Base-by-base conservation (phyloP, 148 eudicot species). In the Camellia granthamiana region DNA sequence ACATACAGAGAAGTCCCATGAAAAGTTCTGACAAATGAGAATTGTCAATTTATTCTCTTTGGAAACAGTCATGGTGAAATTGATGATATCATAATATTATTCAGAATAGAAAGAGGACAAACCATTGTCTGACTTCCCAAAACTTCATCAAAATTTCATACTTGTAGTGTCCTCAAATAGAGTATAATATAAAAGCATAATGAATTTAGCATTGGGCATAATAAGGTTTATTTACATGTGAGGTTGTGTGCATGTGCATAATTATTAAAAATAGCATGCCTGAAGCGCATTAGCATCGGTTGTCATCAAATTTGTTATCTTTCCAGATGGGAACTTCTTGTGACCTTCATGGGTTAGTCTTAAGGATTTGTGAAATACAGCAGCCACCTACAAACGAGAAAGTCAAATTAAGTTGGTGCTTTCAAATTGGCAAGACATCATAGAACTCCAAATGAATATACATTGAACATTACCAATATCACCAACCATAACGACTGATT, bases 271-370 rank as follows among this genome's bases (percentile, higher is more conserved):
- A 13, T 60, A 43, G 59, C 78, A 62, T 80, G 75, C 92, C 92
- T 88, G 89, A 79, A 90, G 88, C 67, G 88, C 84, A 84, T 87
- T 89, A 81, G 89, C 90, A 85, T 91, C 94, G 38, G 94, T 89
- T 73, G 94, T 80, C 72, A 91, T 91, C 92, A 91, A 83, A 80
- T 91, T 91, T 76, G 91, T 90, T 51, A 89, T 91, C 87, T 82
- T 91, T 78, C 94, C 94, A 14, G 90, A 80, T 61, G 88, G 84
- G 75, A 91, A 91, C 47, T 83, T 73, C 79, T 88, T 87, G 44
- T 88, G 90, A 55, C 90, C 77, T 74, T 91, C 90, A 77, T 85
- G 85, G 62, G 94, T 89, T 15, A 91, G 85, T 83, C 90, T 82
- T 70, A 91, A 77, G 52, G 91, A 81, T 84, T 91, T 91, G 66